Base-by-base conservation (phyloP, 495 filamentous ascomycete genomes). In the Talaromyces stipitatus region DNA sequence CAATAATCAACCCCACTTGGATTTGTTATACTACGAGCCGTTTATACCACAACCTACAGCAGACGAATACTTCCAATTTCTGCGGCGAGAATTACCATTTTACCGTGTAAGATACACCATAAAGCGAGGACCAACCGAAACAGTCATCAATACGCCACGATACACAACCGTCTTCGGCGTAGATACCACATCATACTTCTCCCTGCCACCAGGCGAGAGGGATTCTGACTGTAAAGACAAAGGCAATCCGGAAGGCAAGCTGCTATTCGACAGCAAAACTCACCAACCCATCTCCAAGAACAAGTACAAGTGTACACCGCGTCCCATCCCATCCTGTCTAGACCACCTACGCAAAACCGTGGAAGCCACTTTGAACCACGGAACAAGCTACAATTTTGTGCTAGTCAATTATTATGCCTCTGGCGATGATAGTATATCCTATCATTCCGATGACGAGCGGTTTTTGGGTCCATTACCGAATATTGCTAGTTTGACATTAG, bases 371-470 rank as follows among this genome's bases (percentile, higher is more conserved):
- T 86, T 85, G 2, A 53, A 48, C 29, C 41, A 60, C 38, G 73
- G 72, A n/a, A 72, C 74, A 56, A 77, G 57, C 2, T 91, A 86
- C 67, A 91, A 92, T 61, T 88, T 89, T 69, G 81, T 80, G 55
- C 73, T 91, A 2, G 85, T 90, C 8, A 91, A 90, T 61, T 91
- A 90, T 73, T 90, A 90, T 68, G 80, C 83, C 29, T 76, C 72
- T 26, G 87, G 85, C 2, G 68, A 78, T 10, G 86, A 90, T 67
- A 87, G 82, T 55, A 91, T 91, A 30, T 72, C 81, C 23, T 92
- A 85, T 65, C 85, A 89, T 64, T 85, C 83, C 32, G 88, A 90
- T 60, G 86, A 90, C 61, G 88, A 90, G 69, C 75, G 78, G 9
- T 91, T 92, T 62, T 81, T 90, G 0, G 87, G 86, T 3, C 50